Percentiles rank a stretch among this genome's conserved stretches.
phyloP scores from a whole-genome alignment of 805 yeast genomes.

The fission yeast (Schizosaccharomyces pombe) region DNA sequence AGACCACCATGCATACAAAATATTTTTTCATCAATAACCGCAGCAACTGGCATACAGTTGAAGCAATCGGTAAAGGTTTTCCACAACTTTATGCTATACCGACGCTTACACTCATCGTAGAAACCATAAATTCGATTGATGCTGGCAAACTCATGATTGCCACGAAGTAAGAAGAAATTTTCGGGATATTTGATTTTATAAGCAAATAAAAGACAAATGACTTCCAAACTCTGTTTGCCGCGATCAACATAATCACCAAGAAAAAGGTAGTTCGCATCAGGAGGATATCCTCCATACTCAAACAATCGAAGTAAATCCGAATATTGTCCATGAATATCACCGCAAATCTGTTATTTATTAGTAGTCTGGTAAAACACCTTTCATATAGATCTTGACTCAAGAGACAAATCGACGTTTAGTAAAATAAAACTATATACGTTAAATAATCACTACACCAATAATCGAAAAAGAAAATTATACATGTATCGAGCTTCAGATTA shows the following conservation, averaged over 20 bases:
- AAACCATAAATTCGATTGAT: slow-evolving; percentile 94
- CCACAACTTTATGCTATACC: slow-evolving; percentile 95
- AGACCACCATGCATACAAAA: slow-evolving; percentile 98
- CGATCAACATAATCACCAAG: slow-evolving; percentile 96
- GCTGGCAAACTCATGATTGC: slow-evolving; percentile 96
- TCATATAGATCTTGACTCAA: too few species aligned
- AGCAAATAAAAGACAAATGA: slow-evolving; percentile 79
- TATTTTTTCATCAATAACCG: slow-evolving; percentile 91
- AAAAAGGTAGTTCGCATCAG: slow-evolving; percentile 88
- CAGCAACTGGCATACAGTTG: slow-evolving; percentile 95
- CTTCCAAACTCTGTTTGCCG: slow-evolving; percentile 92
- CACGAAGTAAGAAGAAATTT: slow-evolving; percentile 86
- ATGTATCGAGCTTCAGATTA: too few species aligned
- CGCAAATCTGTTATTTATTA: not conserved
- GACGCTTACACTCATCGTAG: slow-evolving; percentile 89
- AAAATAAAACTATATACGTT: too few species aligned
- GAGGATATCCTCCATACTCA: slow-evolving; percentile 97
- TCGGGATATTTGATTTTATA: slow-evolving; percentile 96
- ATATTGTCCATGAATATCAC: slow-evolving; percentile 91
- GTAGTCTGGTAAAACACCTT: too few species aligned
- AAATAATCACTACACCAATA: too few species aligned
- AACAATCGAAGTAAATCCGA: slow-evolving; percentile 84
- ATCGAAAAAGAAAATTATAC: too few species aligned
- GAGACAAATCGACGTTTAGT: too few species aligned
- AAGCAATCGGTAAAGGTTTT: slow-evolving; percentile 95